Conservation (phyloP, 352 stramenopile genomes). For the Phytophthora lateralis region DNA sequence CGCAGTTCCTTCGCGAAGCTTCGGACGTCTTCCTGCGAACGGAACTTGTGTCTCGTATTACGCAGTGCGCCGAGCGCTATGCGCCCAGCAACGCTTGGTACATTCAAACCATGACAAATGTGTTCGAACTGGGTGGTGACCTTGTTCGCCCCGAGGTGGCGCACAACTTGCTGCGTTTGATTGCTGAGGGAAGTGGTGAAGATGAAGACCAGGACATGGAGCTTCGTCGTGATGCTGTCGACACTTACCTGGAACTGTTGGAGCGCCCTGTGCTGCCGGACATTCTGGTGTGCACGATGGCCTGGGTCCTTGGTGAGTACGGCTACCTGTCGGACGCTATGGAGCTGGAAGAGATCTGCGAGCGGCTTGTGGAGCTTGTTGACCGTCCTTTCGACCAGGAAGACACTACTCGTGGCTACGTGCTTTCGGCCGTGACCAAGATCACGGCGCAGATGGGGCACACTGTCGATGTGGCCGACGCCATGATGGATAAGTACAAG, state of each 20-base stretch:
- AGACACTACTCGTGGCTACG: constrained; percentile 94
- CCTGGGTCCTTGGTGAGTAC: constrained; percentile 99
- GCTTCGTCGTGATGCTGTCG: constrained; percentile 95
- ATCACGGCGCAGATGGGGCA: constrained; percentile 96
- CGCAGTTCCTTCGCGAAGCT: constrained; percentile 95
- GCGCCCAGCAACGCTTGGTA: constrained; percentile 99
- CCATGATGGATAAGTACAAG: constrained; percentile 97
- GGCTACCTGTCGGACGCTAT: constrained; percentile 95
- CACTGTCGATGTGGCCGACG: constrained; percentile 88
- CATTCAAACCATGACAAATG: constrained; percentile 97
- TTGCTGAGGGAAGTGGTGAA: constrained; percentile 97
- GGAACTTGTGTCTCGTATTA: constrained; percentile 97
- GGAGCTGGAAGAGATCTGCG: constrained; percentile 94
- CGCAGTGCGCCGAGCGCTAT: constrained; percentile 96
- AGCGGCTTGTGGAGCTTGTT: constrained; percentile 94
- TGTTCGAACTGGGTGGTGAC: constrained; percentile 96
- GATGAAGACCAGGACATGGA: constrained; percentile 97
- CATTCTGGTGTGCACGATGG: constrained; percentile 97
- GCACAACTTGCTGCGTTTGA: constrained; percentile 98
- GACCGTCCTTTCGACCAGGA: constrained; percentile 86
- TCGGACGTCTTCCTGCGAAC: constrained; percentile 98
- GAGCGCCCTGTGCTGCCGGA: constrained; percentile 94
- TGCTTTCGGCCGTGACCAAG: constrained; percentile 98
- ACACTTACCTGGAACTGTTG: constrained; percentile 97
- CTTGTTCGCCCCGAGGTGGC: constrained; percentile 97